Conservation (phyloP, 805 yeast species). For the Candida boleticola region DNA sequence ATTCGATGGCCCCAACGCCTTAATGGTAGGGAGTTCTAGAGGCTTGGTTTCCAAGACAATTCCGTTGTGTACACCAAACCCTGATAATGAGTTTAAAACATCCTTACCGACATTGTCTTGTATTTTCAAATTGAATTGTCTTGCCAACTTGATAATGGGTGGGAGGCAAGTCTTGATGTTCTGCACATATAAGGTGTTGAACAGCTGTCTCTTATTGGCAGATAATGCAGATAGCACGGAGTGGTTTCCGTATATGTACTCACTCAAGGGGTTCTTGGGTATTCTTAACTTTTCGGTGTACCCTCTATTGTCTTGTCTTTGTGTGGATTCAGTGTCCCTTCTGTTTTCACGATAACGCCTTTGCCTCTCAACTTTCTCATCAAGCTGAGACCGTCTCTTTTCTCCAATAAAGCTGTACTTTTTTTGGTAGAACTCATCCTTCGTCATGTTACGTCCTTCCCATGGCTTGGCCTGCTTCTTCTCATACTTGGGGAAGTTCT, state of each 20-base stretch:
- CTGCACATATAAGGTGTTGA: slow-evolving; percentile 50
- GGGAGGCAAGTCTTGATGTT: slow-evolving; percentile 32
- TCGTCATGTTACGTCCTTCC: slow-evolving; percentile 34
- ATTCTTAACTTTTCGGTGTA: not conserved
- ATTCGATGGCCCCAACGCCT: slow-evolving; percentile 24
- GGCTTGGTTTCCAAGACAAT: slow-evolving; percentile 68
- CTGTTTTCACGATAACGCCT: slow-evolving; percentile 24
- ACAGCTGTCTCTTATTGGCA: slow-evolving; percentile 52
- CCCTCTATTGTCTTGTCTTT: not conserved
- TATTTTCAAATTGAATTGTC: slow-evolving; percentile 37
- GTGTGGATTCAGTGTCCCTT: slow-evolving; percentile 15
- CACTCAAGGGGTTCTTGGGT: slow-evolving; percentile 49
- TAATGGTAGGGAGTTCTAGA: slow-evolving; percentile 32
- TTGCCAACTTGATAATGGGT: slow-evolving; percentile 49
- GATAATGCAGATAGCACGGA: slow-evolving; percentile 70
- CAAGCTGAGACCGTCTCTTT: slow-evolving; percentile 22
- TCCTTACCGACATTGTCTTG: slow-evolving; percentile 40
- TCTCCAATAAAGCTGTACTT: slow-evolving; percentile 32
- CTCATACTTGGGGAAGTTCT: slow-evolving; percentile 20
- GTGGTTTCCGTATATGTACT: slow-evolving; percentile 74
- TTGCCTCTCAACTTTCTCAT: slow-evolving; percentile 33
- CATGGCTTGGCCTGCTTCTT: slow-evolving; percentile 26
- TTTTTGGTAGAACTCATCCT: slow-evolving; percentile 37
- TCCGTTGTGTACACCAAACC: slow-evolving; percentile 79
- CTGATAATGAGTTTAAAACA: slow-evolving; percentile 58